Base-by-base conservation (phyloP, 306 rosid genomes). In the Hippophae tibetana region DNA sequence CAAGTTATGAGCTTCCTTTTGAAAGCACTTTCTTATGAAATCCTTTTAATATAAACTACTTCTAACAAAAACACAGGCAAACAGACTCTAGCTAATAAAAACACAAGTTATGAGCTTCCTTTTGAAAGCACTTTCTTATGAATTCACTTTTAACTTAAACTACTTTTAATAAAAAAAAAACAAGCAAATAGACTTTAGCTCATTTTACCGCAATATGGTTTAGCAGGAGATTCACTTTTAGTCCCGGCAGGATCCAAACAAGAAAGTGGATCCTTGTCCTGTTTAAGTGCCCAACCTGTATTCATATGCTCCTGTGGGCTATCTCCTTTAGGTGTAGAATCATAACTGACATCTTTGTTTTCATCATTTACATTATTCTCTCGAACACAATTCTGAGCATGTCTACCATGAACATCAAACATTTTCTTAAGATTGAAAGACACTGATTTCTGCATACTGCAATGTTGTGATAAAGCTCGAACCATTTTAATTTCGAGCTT, bases 381-480 rank as follows among this genome's bases (percentile, higher is more conserved):
- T 43, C 76, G 63, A 8, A 71, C 51, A 13, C 74, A 31, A 67
- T 82, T 81, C 7, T 84, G 95, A 46, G 73, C 42, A 57, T 82
- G 76, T 58, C 80, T 72, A 13, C 89, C 86, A 1, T 12, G 64
- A 8, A 81, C 82, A 26, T 89, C 97, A 65, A 86, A 70, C 88
- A 84, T 80, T 73, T 45, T 83, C 45, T 66, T 80, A 12, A 88
- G 51, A 58, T 82, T 79, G 69, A 93, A 93, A 40, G 99, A 88
- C 72, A 38, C 80, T 0, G 81, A 65, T 59, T 88, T 84, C 62
- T 84, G 95, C 76, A 85, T 61, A 64, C 78, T 78, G 10, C 38
- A 12, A 64, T 73, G 82, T 23, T 72, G 72, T 41, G 67, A 27
- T 42, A 83, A 74, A 43, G 88, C 73, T 27, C 89, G 72, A 82